A percentile compares a stretch with the other conserved stretches of the same genome.
phyloP scores from a whole-genome alignment of 1,139 yeast genomes.

The Williopsis jadinii region DNA sequence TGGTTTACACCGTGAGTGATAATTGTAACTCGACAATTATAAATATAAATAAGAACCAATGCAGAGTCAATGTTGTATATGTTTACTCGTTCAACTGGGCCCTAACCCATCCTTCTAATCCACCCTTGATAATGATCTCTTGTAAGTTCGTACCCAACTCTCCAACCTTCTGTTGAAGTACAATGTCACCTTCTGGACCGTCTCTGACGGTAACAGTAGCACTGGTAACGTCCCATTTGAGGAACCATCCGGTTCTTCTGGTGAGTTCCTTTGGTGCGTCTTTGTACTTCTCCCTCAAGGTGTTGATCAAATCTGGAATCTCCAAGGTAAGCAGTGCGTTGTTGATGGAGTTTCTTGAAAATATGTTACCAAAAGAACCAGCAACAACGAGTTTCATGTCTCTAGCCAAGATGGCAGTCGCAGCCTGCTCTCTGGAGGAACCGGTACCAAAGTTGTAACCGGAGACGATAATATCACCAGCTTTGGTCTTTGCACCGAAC shows the following conservation, averaged over 20 bases:
- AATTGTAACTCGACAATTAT: too few relatives aligned
- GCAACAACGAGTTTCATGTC: conserved; percentile 91
- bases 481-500: conserved; percentile 68
- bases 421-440: conserved; percentile 98
- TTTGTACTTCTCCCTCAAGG: conserved; percentile 62
- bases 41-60: too few relatives aligned
- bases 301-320: conserved; percentile 76
- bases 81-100: conserved; percentile 43
- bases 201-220: conserved; percentile 77
- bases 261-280: conserved; percentile 61
- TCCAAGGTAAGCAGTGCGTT: conserved; percentile 91
- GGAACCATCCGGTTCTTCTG: conserved; percentile 88
- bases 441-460: conserved; percentile 98
- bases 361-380: conserved; percentile 96
- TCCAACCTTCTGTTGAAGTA: conserved; percentile 83
- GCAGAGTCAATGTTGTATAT: too few relatives aligned
- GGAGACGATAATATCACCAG: conserved; percentile 84
- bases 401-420: conserved; percentile 90
- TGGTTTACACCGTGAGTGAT: too few relatives aligned
- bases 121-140: conserved; percentile 95
- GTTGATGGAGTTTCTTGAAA: conserved; percentile 91
- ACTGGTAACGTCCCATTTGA: conserved; percentile 87
- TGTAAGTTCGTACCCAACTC: conserved; percentile 93
- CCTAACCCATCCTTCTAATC: conserved; percentile 97
- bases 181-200: conserved; percentile 48